Percentiles rank a stretch among this genome's conserved stretches.
Evolutionary conservation across 192 early-diverging fungal genomes (phyloP).

Genomic region (Tieghemiomyces parasiticus): DNA sequence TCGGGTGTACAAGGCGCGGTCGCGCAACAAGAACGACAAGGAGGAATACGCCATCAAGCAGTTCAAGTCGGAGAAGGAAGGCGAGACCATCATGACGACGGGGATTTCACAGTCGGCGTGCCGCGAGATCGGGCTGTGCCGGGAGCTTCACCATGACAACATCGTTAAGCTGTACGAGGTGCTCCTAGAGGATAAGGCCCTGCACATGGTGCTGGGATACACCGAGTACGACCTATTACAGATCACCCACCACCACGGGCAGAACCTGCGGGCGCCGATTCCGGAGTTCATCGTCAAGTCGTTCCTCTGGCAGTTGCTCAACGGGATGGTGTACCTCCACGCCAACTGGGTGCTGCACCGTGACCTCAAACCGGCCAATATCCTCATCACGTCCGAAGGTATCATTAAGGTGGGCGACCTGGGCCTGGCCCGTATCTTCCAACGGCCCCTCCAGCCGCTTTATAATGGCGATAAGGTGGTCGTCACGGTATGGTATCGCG

Average conservation of each 20-base stretch:
- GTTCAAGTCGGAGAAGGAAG: conserved; percentile 93
- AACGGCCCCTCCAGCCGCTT: conserved; percentile 54
- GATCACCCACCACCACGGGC: conserved; percentile 82
- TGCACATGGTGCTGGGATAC: conserved; percentile 95
- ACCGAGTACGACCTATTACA: conserved; percentile 83
- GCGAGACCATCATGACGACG: conserved; percentile 40
- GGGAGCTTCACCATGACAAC: conserved; percentile 83
- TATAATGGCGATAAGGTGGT: conserved; percentile 77
- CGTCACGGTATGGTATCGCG: conserved; percentile 95
- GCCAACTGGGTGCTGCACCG: conserved; percentile 71
- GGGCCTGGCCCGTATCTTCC: conserved; percentile 73
- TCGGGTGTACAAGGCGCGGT: conserved; percentile 83
- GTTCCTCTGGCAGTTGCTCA: conserved; percentile 75
- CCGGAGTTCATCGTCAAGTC: conserved; percentile 76
- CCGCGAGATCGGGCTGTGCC: conserved; percentile 83
- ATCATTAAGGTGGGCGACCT: conserved; percentile 91
- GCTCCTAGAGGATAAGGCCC: conserved; percentile 78
- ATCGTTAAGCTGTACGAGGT: conserved; percentile 79
- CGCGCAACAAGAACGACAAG: conserved; percentile 26
- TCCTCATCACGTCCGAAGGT: conserved; percentile 76
- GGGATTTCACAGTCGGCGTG: conserved; percentile 92
- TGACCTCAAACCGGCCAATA: conserved; percentile 91
- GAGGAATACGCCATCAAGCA: conserved; percentile 88
- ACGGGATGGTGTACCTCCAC: conserved; percentile 79
- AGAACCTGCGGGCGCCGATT: conserved; percentile 62